Conservation (phyloP, 1,139 yeast genomes). For the Zygoascus sp. region DNA sequence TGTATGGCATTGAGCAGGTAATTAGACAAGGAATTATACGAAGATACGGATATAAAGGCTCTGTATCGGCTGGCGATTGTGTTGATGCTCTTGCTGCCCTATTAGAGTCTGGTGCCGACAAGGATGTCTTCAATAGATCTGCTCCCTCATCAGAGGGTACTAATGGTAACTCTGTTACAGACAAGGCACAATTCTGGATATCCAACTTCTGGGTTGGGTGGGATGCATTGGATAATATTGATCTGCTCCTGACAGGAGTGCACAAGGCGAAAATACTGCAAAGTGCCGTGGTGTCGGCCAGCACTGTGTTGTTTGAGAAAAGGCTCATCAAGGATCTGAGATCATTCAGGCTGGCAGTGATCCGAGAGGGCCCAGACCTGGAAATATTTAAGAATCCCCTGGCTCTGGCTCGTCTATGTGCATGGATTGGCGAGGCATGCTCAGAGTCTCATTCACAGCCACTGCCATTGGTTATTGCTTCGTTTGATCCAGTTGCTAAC, state of each 20-base stretch:
- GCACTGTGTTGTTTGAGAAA: slow-evolving; percentile 82
- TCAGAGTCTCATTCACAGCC: slow-evolving; percentile 69
- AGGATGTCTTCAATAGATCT: neutral
- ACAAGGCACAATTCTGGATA: slow-evolving; percentile 52
- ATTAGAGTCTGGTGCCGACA: slow-evolving; percentile 47
- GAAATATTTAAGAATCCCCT: slow-evolving; percentile 78
- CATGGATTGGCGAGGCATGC: slow-evolving; percentile 87
- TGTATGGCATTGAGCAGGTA: slow-evolving; percentile 79
- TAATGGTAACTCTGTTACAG: slow-evolving; percentile 11
- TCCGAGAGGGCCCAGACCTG: slow-evolving; percentile 85
- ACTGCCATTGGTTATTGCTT: slow-evolving; percentile 83
- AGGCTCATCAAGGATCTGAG: slow-evolving; percentile 73
- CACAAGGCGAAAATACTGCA: slow-evolving; percentile 78
- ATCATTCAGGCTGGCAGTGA: slow-evolving; percentile 77
- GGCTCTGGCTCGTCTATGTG: slow-evolving; percentile 75
- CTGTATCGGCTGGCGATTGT: slow-evolving; percentile 87
- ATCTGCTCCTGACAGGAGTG: slow-evolving; percentile 63
- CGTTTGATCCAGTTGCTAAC: slow-evolving; percentile 67
- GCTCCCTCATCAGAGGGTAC: neutral
- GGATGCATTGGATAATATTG: slow-evolving; percentile 77
- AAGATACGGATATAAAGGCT: slow-evolving; percentile 81
- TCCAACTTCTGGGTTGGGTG: slow-evolving; percentile 91
- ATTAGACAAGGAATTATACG: slow-evolving; percentile 83
- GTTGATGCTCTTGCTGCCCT: slow-evolving; percentile 85
- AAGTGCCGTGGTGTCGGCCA: slow-evolving; percentile 80